Percentiles rank a stretch among this genome's conserved stretches.
Conservation (phyloP, 768 basidiomycete species). For the Strobilomyces dryophilus region DNA sequence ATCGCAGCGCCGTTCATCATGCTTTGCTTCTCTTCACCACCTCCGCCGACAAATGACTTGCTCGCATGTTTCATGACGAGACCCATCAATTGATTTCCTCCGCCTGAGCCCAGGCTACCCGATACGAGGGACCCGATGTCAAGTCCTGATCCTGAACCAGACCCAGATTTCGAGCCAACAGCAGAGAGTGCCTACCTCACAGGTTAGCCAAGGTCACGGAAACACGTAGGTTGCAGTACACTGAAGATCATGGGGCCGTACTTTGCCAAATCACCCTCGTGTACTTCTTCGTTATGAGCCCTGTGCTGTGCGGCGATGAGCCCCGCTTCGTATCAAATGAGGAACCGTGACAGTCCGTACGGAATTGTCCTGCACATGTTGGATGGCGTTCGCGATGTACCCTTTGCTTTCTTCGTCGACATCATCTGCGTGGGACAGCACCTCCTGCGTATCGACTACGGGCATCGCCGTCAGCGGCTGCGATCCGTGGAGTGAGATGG, state of each 20-base stretch:
- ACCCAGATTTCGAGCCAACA: neutral
- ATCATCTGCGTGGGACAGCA: constrained; percentile 45
- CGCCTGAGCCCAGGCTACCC: constrained; percentile 39
- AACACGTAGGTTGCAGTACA: constrained; percentile 2
- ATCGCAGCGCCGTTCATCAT: constrained; percentile 80
- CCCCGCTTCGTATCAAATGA: neutral
- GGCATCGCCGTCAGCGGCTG: constrained; percentile 2
- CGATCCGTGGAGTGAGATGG: constrained; percentile 2
- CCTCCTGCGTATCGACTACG: constrained; percentile 63
- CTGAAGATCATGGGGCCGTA: constrained; percentile 21
- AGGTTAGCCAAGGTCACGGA: constrained; percentile 2
- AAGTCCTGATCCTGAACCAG: constrained; percentile 26
- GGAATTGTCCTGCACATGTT: constrained; percentile 21
- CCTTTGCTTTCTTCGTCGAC: constrained; percentile 6
- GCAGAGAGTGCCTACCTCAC: constrained; percentile 18
- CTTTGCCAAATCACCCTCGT: constrained; percentile 5
- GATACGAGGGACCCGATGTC: constrained; percentile 22
- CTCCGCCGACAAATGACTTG: constrained; percentile 65
- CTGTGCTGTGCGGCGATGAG: constrained; percentile 8
- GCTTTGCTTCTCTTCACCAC: constrained; percentile 70
- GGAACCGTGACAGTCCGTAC: constrained; percentile 3
- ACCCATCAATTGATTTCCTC: constrained; percentile 67
- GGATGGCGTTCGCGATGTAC: constrained; percentile 15
- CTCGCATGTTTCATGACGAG: constrained; percentile 82
- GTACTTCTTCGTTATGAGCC: constrained; percentile 14